phyloP scores from a whole-genome alignment of 352 stramenopile species.

The Phytophthora brassicae region DNA sequence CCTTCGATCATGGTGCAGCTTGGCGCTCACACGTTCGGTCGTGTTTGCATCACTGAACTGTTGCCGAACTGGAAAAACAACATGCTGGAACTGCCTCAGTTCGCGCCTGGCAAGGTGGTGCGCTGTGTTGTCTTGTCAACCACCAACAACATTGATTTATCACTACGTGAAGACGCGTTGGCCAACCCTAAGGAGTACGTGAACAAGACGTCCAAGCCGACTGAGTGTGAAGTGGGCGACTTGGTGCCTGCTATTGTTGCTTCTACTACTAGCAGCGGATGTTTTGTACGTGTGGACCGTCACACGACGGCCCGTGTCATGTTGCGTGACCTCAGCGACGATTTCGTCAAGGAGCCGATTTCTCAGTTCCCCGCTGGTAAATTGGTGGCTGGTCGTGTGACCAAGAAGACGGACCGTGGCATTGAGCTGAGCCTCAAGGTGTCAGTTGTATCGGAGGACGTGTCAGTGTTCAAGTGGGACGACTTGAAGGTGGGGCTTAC shows the following conservation, averaged over 20 bases:
- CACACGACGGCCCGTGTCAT: slow-evolving; percentile 89
- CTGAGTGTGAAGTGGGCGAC: slow-evolving; percentile 64
- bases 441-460: slow-evolving; percentile 91
- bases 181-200: slow-evolving; percentile 56
- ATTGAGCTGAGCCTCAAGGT: slow-evolving; percentile 95
- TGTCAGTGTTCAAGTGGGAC: slow-evolving; percentile 83
- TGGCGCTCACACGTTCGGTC: slow-evolving; percentile 68
- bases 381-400: slow-evolving; percentile 94
- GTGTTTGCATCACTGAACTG: slow-evolving; percentile 83
- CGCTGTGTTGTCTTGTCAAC: slow-evolving; percentile 70
- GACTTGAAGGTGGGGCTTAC: slow-evolving; percentile 91
- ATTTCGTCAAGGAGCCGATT: slow-evolving; percentile 93
- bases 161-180: slow-evolving; percentile 66
- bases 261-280: slow-evolving; percentile 91
- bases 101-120: slow-evolving; percentile 68
- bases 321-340: slow-evolving; percentile 95
- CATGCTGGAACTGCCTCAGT: slow-evolving; percentile 70
- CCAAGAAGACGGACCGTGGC: slow-evolving; percentile 75
- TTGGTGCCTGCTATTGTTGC: slow-evolving; percentile 92
- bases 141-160: slow-evolving; percentile 65
- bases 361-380: slow-evolving; percentile 90
- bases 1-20: slow-evolving; percentile 89
- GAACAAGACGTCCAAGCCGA: slow-evolving; percentile 34
- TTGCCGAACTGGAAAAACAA: slow-evolving; percentile 65
- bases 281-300: slow-evolving; percentile 93